phyloP scores from a whole-genome alignment of 2,329 filamentous ascomycete genomes.

The Cercospora zeae-maydis region DNA sequence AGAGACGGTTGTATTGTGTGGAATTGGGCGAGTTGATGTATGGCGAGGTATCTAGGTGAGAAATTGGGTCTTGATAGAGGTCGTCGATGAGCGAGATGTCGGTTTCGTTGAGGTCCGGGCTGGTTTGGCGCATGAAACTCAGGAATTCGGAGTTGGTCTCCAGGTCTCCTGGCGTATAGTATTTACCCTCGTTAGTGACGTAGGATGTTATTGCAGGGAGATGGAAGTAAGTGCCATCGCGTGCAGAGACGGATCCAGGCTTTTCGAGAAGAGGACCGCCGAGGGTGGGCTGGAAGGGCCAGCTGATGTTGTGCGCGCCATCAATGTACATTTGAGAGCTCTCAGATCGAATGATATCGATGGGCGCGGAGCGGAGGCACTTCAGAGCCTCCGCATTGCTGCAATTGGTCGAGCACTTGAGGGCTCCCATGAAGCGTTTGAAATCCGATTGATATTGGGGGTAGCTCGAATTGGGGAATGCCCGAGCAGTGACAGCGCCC shows the following conservation, averaged over 20 bases:
- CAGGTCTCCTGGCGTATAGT: conserved; percentile 56
- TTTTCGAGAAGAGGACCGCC: conserved; percentile 46
- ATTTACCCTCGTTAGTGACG: conserved; percentile 65
- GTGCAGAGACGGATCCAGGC: conserved; percentile 35
- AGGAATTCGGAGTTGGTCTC: conserved; percentile 53
- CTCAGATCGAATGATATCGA: conserved; percentile 12
- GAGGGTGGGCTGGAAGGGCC: conserved; percentile 25
- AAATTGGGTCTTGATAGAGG: conserved; percentile 60
- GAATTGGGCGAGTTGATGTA: conserved; percentile 39
- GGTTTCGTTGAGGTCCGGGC: conserved; percentile 53
- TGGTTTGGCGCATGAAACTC: conserved; percentile 57
- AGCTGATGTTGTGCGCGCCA: conserved; percentile 6
- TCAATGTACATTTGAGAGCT: conserved; percentile 19
- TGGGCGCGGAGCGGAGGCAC: conserved; percentile 14
- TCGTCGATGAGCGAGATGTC: conserved; percentile 55
- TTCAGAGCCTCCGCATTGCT: conserved; percentile 14
- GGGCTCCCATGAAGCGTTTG: conserved; percentile 14
- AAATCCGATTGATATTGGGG: conserved; percentile 18
- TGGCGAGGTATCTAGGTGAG: conserved; percentile 37
- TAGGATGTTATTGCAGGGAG: conserved; percentile 66
- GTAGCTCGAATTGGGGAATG: conserved; percentile 31
- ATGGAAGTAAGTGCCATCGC: conserved; percentile 44
- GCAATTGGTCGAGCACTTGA: conserved; percentile 12
- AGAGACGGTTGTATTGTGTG: conserved; percentile 54
- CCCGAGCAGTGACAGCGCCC: conserved; percentile 46